These are phyloP conservation scores for Pseudoperonospora humuli DNA, from an alignment of 352 stramenopile species.

Conservation along the genomic window DNA sequence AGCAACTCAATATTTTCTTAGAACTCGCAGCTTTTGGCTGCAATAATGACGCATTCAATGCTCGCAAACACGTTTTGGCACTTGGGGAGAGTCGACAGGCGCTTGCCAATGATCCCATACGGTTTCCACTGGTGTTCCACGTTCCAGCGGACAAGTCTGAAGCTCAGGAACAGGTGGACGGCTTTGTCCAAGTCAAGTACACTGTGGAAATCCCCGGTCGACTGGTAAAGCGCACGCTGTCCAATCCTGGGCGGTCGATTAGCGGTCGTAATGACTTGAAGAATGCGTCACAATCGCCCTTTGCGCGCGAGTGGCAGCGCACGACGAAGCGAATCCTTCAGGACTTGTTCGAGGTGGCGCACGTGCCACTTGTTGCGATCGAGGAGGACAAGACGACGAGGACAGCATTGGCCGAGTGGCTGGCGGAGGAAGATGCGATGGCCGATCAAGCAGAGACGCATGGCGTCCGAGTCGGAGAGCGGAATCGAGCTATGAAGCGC, in stretches of 20 bases:
- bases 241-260: slow-evolving; percentile 22
- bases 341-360: slow-evolving; percentile 50
- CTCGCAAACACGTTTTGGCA: slow-evolving; percentile 43
- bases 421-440: slow-evolving; percentile 37
- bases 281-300: slow-evolving; percentile 34
- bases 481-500: slow-evolving; percentile 37
- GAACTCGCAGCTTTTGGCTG: slow-evolving; percentile 52
- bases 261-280: slow-evolving; percentile 18
- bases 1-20: slow-evolving; percentile 73
- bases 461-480: slow-evolving; percentile 23
- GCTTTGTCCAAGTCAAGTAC: slow-evolving; percentile 28
- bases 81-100: slow-evolving; percentile 11
- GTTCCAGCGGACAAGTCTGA: slow-evolving; percentile 18
- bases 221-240: slow-evolving; percentile 50
- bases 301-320: slow-evolving; percentile 62
- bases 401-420: slow-evolving; percentile 43
- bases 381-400: slow-evolving; percentile 7
- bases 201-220: slow-evolving; percentile 40
- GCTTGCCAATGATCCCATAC: slow-evolving; percentile 23
- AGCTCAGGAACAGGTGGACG: slow-evolving; percentile 7
- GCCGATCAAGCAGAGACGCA: slow-evolving; percentile 24
- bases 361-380: slow-evolving; percentile 33
- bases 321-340: slow-evolving; percentile 50
- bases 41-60: slow-evolving; percentile 58
- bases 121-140: slow-evolving; percentile 54